Percentiles rank a stretch among this genome's conserved stretches.
Conservation (phyloP, 2,329 filamentous ascomycete species). For the Colletotrichum abscissum region DNA sequence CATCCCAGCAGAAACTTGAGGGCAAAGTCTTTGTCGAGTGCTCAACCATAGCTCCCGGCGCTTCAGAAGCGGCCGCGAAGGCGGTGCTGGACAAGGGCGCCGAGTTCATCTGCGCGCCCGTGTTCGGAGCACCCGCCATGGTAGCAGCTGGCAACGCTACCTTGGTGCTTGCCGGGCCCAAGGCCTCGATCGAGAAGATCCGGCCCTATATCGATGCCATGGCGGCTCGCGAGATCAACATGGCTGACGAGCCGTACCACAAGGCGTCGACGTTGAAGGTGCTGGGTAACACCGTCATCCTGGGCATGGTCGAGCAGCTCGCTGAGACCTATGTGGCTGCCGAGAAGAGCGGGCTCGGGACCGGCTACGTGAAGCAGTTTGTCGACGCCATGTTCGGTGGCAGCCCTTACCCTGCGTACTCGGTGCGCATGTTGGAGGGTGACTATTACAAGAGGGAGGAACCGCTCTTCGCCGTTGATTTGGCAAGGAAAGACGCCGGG, state of each 20-base stretch:
- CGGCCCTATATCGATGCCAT: constrained; percentile 80
- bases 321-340: constrained; percentile 83
- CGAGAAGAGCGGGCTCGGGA: constrained; percentile 83
- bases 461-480: constrained; percentile 85
- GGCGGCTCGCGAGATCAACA: constrained; percentile 77
- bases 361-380: constrained; percentile 76
- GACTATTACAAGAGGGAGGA: constrained; percentile 82
- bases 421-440: constrained; percentile 77
- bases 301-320: constrained; percentile 84
- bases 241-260: constrained; percentile 74
- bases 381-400: constrained; percentile 81
- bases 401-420: constrained; percentile 76
- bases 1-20: constrained; percentile 66
- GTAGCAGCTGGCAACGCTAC: constrained; percentile 78
- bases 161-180: constrained; percentile 77
- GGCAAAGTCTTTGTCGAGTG: constrained; percentile 88
- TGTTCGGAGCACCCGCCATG: constrained; percentile 79
- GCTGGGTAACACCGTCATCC: constrained; percentile 86
- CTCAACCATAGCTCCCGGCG: constrained; percentile 88
- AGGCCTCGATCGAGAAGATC: constrained; percentile 69
- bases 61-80: constrained; percentile 74
- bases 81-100: constrained; percentile 69
- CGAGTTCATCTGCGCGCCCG: constrained; percentile 77
- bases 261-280: constrained; percentile 81
- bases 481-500: constrained; percentile 84